A percentile compares a stretch with the other conserved stretches of the same genome.
These are phyloP conservation scores for Solanum raphanifolium DNA, from an alignment of 257 asterid species.

Conservation along the genomic window DNA sequence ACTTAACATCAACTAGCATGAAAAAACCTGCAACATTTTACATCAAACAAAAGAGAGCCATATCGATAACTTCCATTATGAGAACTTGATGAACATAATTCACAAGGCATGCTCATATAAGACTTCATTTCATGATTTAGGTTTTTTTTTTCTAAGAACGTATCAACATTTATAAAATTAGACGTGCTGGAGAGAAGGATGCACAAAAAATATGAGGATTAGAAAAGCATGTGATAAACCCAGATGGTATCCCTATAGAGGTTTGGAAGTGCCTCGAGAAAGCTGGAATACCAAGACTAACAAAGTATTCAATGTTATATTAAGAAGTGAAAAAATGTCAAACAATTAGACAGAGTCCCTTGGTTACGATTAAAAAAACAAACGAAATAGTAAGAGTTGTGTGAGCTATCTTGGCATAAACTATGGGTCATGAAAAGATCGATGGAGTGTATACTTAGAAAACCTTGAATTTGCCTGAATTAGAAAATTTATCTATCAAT, in stretches of 20 bases:
- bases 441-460: not conserved
- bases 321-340: not conserved
- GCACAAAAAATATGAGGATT: not conserved
- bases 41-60: not conserved
- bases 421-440: slow-evolving; percentile 6
- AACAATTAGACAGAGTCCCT: not conserved
- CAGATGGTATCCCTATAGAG: not conserved
- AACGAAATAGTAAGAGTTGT: not conserved
- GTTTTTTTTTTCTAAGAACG: not conserved
- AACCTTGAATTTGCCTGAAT: not conserved
- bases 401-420: not conserved
- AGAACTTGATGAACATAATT: not conserved
- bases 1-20: not conserved
- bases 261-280: not conserved
- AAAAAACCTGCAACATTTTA: not conserved
- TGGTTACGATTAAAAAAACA: not conserved
- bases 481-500: not conserved
- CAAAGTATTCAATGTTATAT: not conserved
- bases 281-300: not conserved
- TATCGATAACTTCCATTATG: not conserved
- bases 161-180: not conserved
- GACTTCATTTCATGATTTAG: not conserved
- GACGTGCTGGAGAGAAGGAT: not conserved
- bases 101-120: not conserved
- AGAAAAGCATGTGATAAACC: not conserved